Conservation (phyloP, 2,329 filamentous ascomycete species). For the Scopulariopsis brevicaulis region DNA sequence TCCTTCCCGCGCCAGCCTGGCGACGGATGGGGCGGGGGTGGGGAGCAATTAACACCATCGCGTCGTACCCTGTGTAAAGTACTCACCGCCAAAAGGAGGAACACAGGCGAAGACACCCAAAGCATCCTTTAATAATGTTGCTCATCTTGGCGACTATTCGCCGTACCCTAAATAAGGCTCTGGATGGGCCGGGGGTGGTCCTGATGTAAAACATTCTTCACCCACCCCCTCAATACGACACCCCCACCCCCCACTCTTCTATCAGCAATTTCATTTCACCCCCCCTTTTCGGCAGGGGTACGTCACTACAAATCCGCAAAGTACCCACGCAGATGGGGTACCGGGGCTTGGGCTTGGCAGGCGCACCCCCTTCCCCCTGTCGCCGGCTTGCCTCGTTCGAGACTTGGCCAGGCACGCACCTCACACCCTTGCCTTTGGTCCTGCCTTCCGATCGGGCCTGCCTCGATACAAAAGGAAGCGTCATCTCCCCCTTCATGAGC, state of each 20-base stretch:
- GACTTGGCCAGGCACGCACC: slow-evolving; percentile 3
- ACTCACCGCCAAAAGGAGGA: neutral
- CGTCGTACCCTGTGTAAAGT: neutral
- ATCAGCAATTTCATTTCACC: neutral
- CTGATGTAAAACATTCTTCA: neutral
- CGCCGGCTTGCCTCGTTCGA: slow-evolving; percentile 1
- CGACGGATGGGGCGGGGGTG: too few relatives aligned
- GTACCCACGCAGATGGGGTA: neutral
- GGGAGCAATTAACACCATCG: neutral
- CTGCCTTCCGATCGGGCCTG: neutral
- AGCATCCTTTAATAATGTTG: neutral
- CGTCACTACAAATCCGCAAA: neutral
- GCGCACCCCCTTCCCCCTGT: slow-evolving; percentile 1
- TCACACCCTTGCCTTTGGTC: neutral
- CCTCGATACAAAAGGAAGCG: slow-evolving; percentile 5
- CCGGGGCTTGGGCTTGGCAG: slow-evolving; percentile 1
- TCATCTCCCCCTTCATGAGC: slow-evolving; percentile 4
- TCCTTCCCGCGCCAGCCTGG: neutral
- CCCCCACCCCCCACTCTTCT: neutral
- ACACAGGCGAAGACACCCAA: neutral
- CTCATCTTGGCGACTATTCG: neutral
- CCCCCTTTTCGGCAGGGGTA: neutral
- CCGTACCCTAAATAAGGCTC: neutral
- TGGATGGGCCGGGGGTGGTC: neutral
- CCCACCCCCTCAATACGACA: neutral